phyloP scores from a whole-genome alignment of 2,329 filamentous ascomycete species.

The Fusarium oxysporum region DNA sequence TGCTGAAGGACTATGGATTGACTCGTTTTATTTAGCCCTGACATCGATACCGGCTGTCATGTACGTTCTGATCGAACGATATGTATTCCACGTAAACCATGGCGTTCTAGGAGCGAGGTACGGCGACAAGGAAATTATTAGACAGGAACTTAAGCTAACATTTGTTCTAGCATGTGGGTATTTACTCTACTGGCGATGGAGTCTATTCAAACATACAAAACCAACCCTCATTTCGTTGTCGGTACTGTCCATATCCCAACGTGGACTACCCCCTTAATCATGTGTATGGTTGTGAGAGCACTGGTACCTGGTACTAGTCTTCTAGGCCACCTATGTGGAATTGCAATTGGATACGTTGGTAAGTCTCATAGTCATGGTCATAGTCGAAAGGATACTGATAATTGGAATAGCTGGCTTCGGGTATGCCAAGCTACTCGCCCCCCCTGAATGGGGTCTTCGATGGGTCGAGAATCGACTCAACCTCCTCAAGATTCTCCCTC shows the following conservation, averaged over 20 bases:
- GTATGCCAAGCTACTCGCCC: conserved; percentile 88
- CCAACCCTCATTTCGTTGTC: conserved; percentile 80
- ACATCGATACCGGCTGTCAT: conserved; percentile 84
- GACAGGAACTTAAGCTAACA: background rate
- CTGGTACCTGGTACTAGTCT: conserved; percentile 86
- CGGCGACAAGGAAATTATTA: conserved; percentile 33
- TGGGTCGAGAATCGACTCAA: conserved; percentile 93
- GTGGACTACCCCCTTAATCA: conserved; percentile 87
- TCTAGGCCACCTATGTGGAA: conserved; percentile 85
- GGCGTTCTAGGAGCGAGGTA: conserved; percentile 86
- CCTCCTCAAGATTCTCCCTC: conserved; percentile 83
- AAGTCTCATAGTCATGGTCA: conserved; percentile 51
- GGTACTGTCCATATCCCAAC: conserved; percentile 80
- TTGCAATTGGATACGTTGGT: conserved; percentile 89
- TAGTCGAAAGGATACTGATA: conserved; percentile 8
- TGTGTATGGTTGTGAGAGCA: conserved; percentile 79
- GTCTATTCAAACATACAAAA: conserved; percentile 84
- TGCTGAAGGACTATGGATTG: background rate
- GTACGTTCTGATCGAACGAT: conserved; percentile 83
- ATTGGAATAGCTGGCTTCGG: conserved; percentile 76
- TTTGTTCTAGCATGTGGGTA: conserved; percentile 79
- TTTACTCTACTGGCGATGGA: conserved; percentile 89
- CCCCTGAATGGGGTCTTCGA: conserved; percentile 86
- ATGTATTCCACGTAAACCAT: conserved; percentile 77
- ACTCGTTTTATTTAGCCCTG: conserved; percentile 65